Evolutionary conservation across 2,329 filamentous ascomycete species (phyloP).

Genomic region (Didymella arachidicola): DNA sequence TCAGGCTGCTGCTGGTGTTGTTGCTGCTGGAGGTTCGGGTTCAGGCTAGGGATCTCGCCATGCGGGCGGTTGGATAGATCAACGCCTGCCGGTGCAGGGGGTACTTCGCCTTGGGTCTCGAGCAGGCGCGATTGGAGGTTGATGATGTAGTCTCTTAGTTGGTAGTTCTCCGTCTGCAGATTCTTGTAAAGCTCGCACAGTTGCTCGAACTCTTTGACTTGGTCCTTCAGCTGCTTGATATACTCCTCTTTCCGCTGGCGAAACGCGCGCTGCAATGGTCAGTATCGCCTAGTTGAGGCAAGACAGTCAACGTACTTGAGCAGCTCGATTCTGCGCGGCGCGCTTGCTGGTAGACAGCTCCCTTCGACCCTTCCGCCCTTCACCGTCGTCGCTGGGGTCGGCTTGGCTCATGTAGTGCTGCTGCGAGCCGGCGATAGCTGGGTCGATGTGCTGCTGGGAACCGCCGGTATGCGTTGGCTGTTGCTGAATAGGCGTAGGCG

Average conservation of each 20-base stretch:
- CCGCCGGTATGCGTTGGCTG: constrained; percentile 52
- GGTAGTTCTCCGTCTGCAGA: constrained; percentile 88
- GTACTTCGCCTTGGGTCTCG: constrained; percentile 82
- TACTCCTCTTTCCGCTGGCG: constrained; percentile 97
- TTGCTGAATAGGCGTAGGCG: constrained; percentile 30
- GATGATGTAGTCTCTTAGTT: constrained; percentile 90
- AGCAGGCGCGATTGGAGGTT: constrained; percentile 86
- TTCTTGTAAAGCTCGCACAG: constrained; percentile 80
- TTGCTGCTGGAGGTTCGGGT: constrained; percentile 27
- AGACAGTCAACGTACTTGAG: constrained; percentile 71
- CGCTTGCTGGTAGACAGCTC: constrained; percentile 95
- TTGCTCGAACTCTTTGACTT: constrained; percentile 80
- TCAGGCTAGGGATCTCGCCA: constrained; percentile 38
- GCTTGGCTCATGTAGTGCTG: constrained; percentile 57
- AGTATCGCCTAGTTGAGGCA: constrained; percentile 28
- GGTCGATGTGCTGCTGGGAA: constrained; percentile 64
- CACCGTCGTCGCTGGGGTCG: constrained; percentile 56
- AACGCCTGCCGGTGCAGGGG: constrained; percentile 81
- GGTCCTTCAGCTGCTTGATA: constrained; percentile 95
- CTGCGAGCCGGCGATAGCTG: constrained; percentile 61
- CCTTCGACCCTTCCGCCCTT: constrained; percentile 73
- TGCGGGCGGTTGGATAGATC: constrained; percentile 68
- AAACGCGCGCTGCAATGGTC: constrained; percentile 78
- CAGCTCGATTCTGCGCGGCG: constrained; percentile 94
- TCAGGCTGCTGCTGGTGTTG: constrained; percentile 24